Conservation (phyloP, 805 yeast genomes). For the Ogataea parapolymorpha region DNA sequence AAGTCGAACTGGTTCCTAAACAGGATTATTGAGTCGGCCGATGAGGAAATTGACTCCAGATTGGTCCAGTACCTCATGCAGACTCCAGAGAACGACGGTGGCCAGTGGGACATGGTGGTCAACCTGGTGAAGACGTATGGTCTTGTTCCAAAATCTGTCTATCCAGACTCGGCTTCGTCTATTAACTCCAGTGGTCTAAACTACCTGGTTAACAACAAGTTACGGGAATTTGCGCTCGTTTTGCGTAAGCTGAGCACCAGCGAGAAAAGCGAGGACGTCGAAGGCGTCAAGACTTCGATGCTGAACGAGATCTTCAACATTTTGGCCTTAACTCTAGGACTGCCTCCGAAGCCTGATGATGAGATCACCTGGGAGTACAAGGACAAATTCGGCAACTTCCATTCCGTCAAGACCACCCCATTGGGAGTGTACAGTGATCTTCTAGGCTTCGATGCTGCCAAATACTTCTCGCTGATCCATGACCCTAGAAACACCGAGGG, state of each 20-base stretch:
- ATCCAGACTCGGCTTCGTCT: conserved; percentile 66
- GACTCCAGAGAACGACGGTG: conserved; percentile 80
- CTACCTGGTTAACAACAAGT: conserved; percentile 61
- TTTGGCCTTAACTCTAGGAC: conserved; percentile 67
- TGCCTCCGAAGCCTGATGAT: conserved; percentile 73
- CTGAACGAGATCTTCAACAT: conserved; percentile 64
- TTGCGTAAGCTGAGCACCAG: conserved; percentile 51
- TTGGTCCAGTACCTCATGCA: conserved; percentile 60
- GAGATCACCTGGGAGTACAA: conserved; percentile 69
- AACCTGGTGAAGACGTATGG: conserved; percentile 79
- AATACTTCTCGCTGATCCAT: conserved; percentile 66
- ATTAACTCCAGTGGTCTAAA: conserved; percentile 56
- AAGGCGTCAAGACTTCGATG: conserved; percentile 35
- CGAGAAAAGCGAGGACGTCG: conserved; percentile 33
- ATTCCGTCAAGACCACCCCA: conserved; percentile 57
- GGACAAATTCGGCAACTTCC: conserved; percentile 66
- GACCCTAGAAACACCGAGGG: conserved; percentile 79
- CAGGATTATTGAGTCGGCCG: conserved; percentile 64
- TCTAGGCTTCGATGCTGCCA: conserved; percentile 48
- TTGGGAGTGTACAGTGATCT: conserved; percentile 56
- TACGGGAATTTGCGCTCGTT: conserved; percentile 74
- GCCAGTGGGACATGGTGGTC: conserved; percentile 85
- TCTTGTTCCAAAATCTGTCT: conserved; percentile 67
- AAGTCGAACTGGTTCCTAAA: conserved; percentile 80
- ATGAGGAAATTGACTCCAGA: conserved; percentile 68